Base-by-base conservation (phyloP, 306 rosid species). In the Fragaria nilgerrensis region DNA sequence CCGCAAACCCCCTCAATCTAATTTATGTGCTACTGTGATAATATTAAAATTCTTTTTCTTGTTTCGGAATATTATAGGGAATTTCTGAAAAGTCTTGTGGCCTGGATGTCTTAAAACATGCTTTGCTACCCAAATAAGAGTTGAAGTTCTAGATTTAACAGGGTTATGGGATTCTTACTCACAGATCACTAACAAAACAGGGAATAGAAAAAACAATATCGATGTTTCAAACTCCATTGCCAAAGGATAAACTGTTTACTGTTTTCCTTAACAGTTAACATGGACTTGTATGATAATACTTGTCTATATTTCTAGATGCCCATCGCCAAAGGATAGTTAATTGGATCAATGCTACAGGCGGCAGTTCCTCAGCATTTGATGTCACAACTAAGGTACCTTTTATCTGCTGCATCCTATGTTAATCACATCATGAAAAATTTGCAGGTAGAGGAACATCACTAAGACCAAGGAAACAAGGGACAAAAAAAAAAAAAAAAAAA, bases 271-370 rank as follows among this genome's bases (percentile, higher is more conserved):
- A 47, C 16, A n/a, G 25, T 53, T 53, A 19, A 44, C 47, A 52
- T 36, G 52, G 8, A 36, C 45, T 22, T 37, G 4, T 74, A 14
- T 52, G 49, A 56, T 70, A 63, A 9, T 68, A 84, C 49, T 79
- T 81, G 56, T 79, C 70, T 61, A 72, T 41, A 64, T 59, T 50
- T 79, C 55, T 59, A 91, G 97, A 91, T 89, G 82, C 85, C 80
- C 97, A 91, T 72, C 87, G 97, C 72, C 97, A 91, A 50, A 85
- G 97, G 73, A 91, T 89, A 53, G 76, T 91, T 17, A 77, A 91
- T 76, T 91, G 97, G 97, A 89, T 91, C 88, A 89, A 89, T 73
- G 97, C 94, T 50, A 85, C 94, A 9, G 91, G 87, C 15, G 92
- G 94, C 4, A 83, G 90, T 82, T 87, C 97, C 44, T 85, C 91